Base-by-base conservation (phyloP, 148 eudicot species). In the Spergularia marina region DNA sequence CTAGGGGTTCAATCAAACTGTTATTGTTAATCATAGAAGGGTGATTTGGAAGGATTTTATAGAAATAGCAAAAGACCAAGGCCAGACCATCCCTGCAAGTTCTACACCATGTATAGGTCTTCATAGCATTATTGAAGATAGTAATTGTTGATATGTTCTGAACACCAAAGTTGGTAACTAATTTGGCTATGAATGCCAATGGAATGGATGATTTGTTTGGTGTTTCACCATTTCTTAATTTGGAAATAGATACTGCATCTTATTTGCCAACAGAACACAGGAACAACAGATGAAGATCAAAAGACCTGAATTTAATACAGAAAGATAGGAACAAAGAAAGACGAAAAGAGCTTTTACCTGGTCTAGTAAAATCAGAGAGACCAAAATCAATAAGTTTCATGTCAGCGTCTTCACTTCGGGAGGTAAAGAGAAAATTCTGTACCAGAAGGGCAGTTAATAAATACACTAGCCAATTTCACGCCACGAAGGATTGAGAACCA, bases 341-440 rank as follows among this genome's bases (percentile, higher is more conserved):
- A 23, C 53, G 25, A 49, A 55, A 74, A 52, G 14, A 14, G 25
- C 51, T 63, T n/a, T 74, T 78, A 89, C 92, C 92, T 74, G 92
- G 87, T 77, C 80, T 89, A 44, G 84, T 84, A 68, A 87, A 89
- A 83, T 89, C 92, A 21, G 92, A 89, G 76, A 89, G 92, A 61
- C 92, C 92, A 76, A 89, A 89, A 85, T 89, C 92, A 77, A 89
- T 89, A 10, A 89, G 92, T 81, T 79, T 87, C 92, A 89, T 89
- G 72, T 87, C 87, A 65, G 92, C 87, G 52, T 89, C 88, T 80
- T 89, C 92, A 75, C 74, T 81, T 79, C 72, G 78, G 76, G 92
- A 85, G 14, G 88, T 80, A 78, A 89, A 89, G 70, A 89, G 89
- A 70, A 89, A 89, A 84, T 89, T 89, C 92, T 89, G 90, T 49